These are phyloP conservation scores for Metschnikowia anglica DNA, from an alignment of 805 yeast species.

Conservation along the genomic window DNA sequence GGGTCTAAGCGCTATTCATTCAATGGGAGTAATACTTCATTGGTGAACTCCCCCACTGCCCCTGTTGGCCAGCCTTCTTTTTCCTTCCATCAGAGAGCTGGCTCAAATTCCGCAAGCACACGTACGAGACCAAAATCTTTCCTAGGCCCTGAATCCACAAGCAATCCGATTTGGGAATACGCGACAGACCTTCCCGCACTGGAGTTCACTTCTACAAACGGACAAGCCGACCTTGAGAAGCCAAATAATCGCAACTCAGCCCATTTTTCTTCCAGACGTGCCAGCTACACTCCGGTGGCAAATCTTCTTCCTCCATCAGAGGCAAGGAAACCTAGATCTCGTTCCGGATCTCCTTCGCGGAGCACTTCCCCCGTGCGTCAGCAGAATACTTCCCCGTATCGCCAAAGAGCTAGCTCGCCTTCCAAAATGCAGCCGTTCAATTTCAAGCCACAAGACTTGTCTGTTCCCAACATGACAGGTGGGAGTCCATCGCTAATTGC, in stretches of 20 bases:
- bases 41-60: conserved; percentile 14
- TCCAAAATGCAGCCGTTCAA: conserved; percentile 52
- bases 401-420: conserved; percentile 17
- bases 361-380: conserved; percentile 31
- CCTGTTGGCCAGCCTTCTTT: conserved; percentile 19
- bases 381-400: conserved; percentile 14
- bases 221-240: conserved; percentile 14
- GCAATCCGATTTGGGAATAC: conserved; percentile 31
- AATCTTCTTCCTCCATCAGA: conserved; percentile 27
- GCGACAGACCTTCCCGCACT: conserved; percentile 16
- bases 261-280: conserved; percentile 17
- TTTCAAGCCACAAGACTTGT: conserved; percentile 54
- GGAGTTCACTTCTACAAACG: neutral
- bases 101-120: conserved; percentile 11
- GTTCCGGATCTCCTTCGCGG: conserved; percentile 29
- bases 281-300: conserved; percentile 14
- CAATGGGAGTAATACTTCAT: conserved; percentile 13
- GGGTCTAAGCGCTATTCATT: conserved; percentile 12
- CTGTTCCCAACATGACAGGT: conserved; percentile 17
- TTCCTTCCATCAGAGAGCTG: conserved; percentile 16
- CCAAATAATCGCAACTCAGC: conserved; percentile 25
- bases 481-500: conserved; percentile 21
- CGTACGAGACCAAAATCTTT: conserved; percentile 37
- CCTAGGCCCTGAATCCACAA: conserved; percentile 30
- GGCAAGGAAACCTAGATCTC: conserved; percentile 25